A percentile compares a stretch with the other conserved stretches of the same genome.
Conservation (phyloP, 2,329 filamentous ascomycete species). For the Nothomitra cinnamomea region DNA sequence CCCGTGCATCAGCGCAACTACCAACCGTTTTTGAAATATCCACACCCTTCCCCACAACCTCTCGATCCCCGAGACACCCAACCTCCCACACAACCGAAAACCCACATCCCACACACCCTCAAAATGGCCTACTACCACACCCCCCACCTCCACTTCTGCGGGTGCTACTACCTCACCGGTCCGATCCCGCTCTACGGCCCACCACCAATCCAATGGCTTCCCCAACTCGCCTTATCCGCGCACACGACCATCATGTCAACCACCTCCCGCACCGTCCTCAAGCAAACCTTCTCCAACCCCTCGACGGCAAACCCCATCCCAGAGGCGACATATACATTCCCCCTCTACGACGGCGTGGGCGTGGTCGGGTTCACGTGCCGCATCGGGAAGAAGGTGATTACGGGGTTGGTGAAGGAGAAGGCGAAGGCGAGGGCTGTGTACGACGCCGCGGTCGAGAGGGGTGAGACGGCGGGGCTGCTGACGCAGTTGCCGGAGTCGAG, state of each 20-base stretch:
- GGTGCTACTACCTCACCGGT: neutral
- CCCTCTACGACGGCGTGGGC: constrained; percentile 54
- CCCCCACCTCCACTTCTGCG: neutral
- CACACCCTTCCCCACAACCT: too few relatives aligned
- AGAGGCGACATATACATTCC: constrained; percentile 50
- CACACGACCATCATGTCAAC: constrained; percentile 44
- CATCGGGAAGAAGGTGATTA: constrained; percentile 41
- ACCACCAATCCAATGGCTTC: constrained; percentile 29
- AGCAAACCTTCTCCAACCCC: constrained; percentile 46
- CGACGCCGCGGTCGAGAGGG: constrained; percentile 36
- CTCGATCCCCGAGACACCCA: too few relatives aligned
- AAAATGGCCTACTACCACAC: neutral
- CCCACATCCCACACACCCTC: too few relatives aligned
- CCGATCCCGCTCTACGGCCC: neutral
- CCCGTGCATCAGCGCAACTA: too few relatives aligned
- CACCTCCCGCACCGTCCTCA: constrained; percentile 32
- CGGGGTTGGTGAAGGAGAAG: constrained; percentile 50
- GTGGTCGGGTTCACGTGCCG: constrained; percentile 51
- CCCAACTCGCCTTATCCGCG: constrained; percentile 38
- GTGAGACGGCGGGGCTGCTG: constrained; percentile 47
- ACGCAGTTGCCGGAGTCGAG: constrained; percentile 41
- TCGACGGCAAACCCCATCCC: constrained; percentile 25
- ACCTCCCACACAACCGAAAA: too few relatives aligned
- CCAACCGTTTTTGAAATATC: too few relatives aligned
- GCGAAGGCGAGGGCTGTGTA: constrained; percentile 43